Evolutionary conservation across 129 eudicot species (phyloP).

Genomic region (Tanacetum coccineum): DNA sequence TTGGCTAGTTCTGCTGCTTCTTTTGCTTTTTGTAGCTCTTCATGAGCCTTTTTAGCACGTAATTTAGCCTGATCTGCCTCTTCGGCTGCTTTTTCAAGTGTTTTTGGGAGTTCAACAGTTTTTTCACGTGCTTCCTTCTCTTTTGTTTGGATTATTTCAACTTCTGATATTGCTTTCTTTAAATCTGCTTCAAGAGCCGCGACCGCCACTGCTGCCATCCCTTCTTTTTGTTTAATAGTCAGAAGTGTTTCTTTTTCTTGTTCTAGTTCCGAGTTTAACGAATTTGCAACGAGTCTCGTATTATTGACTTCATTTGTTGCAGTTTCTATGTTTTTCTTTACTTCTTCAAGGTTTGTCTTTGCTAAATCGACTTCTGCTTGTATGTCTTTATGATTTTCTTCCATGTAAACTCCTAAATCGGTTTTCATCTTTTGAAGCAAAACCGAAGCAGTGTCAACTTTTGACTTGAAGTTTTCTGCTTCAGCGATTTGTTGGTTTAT

Average conservation of each 20-base stretch:
- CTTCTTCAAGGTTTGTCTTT: constrained; percentile 61
- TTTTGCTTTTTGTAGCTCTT: constrained; percentile 55
- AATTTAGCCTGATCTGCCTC: constrained; percentile 58
- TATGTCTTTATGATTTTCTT: constrained; percentile 43
- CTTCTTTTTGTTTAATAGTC: constrained; percentile 51
- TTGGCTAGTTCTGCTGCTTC: constrained; percentile 58
- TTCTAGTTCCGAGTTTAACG: constrained; percentile 57
- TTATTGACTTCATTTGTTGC: constrained; percentile 45
- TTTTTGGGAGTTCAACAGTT: constrained; percentile 57
- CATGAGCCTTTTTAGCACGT: constrained; percentile 37
- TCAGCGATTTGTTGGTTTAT: constrained; percentile 40
- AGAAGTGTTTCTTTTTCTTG: constrained; percentile 50
- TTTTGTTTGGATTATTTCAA: constrained; percentile 35
- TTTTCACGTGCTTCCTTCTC: constrained; percentile 73
- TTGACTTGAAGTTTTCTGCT: constrained; percentile 44
- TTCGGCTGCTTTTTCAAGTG: constrained; percentile 53
- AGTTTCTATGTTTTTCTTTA: constrained; percentile 49
- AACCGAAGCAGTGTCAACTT: constrained; percentile 49
- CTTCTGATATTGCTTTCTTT: constrained; percentile 42
- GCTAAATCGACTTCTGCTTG: constrained; percentile 48
- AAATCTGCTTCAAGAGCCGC: constrained; percentile 65
- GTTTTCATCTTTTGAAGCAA: constrained; percentile 48
- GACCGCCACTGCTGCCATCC: constrained; percentile 61
- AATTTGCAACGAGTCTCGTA: constrained; percentile 47
- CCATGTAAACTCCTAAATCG: constrained; percentile 82